Conservation (phyloP, 331 rosid genomes). For the Spiraea crenata region DNA sequence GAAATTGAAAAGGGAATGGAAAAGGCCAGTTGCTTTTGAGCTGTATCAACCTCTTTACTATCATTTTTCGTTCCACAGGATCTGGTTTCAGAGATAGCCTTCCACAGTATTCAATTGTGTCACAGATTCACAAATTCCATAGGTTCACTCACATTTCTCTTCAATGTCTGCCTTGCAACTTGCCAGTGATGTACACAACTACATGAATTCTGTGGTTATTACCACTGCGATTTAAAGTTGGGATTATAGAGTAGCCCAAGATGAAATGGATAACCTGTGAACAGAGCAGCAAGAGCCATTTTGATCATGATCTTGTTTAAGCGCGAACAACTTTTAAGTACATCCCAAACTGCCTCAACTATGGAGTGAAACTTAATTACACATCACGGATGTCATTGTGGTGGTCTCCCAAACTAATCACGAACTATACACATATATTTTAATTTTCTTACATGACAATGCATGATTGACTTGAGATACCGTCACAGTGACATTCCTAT, state of each 20-base stretch:
- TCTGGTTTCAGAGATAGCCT: not conserved
- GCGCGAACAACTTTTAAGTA: not conserved
- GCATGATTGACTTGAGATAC: too few species aligned
- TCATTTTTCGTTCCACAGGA: not conserved
- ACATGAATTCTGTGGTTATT: not conserved
- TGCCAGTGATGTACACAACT: not conserved
- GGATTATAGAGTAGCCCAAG: not conserved
- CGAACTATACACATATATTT: too few species aligned
- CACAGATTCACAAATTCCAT: constrained; percentile 1
- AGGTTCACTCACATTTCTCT: not conserved
- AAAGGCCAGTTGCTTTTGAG: not conserved
- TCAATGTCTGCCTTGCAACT: not conserved
- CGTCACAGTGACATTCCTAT: too few species aligned
- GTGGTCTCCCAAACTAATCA: too few species aligned
- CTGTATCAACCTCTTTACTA: constrained; percentile 2
- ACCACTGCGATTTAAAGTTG: not conserved
- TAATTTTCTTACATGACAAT: too few species aligned
- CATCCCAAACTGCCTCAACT: not conserved
- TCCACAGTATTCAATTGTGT: not conserved
- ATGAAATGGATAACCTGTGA: not conserved
- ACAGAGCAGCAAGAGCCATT: not conserved
- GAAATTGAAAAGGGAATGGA: not conserved
- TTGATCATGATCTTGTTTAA: too few species aligned
- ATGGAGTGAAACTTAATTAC: too few species aligned
- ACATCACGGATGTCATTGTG: too few species aligned